Evolutionary conservation across 164 flowering plant species (phyloP), one percentile per base, ranked within the genome.

Genomic region (Protea cynaroides): DNA sequence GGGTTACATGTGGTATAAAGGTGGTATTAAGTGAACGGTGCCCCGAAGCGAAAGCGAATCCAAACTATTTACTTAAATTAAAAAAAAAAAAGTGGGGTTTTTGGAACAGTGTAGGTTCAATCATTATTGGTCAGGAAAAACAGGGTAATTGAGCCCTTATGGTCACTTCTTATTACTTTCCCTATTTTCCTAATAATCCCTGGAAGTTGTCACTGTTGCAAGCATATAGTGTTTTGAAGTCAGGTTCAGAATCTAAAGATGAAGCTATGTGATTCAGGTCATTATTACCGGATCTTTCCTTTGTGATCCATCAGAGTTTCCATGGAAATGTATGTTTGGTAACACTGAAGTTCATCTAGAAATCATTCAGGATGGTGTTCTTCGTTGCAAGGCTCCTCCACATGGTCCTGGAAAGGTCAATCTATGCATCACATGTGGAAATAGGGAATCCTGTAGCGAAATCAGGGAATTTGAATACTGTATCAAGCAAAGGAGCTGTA

Each of bases 261-360:
- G 18, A 11, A 40, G n/a, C 62, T 67, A 64, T 53, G 46, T 38
- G 8, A 60, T 84, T 82, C 92, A 95, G 99, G 86, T 95, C 63
- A 66, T 95, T 66, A 82, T 95, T 74, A 69, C 82, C 72, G 99
- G 99, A 58, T 85, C 92, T 47, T 91, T 95, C 76, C 86, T 91
- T 24, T 91, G 92, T 69, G 78, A 84, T 76, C 83, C 96, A 23
- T 84, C 86, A 43, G 84, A 81, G 43, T 66, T 69, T 75, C 29
- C 73, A 23, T 95, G 96, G 97, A 61, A 67, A 29, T 95, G 97
- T 69, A 86, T 91, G 99, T 88, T 95, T 76, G 97, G 96, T 64
- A 89, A 87, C 67, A 74, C 72, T 76, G 96, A 95, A 80, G 90
- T 90, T 79, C 96, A 96, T 64, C 65, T 76, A 61, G 72, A 89